A percentile compares a stretch with the other conserved stretches of the same genome.
Evolutionary conservation across 2,329 filamentous ascomycete genomes (phyloP).

Genomic region (Pseudogymnoascus sp.): DNA sequence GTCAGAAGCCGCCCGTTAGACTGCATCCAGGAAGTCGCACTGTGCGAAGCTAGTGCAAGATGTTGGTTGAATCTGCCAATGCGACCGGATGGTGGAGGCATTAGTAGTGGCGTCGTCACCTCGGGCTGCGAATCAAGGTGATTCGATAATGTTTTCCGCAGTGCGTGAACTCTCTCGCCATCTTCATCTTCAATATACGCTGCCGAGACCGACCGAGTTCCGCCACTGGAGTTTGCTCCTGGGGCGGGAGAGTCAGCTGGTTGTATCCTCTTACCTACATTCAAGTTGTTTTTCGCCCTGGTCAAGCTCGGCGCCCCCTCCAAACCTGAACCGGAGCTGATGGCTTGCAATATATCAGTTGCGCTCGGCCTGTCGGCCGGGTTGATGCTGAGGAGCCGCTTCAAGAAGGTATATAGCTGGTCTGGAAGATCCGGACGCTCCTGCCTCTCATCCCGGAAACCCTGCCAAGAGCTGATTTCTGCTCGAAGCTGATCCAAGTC

Average conservation of each 20-base stretch:
- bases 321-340: slow-evolving; percentile 18
- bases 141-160: not conserved
- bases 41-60: slow-evolving; percentile 30
- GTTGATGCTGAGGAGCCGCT: slow-evolving; percentile 69
- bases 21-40: slow-evolving; percentile 25
- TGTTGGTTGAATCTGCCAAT: slow-evolving; percentile 25
- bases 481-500: slow-evolving; percentile 76
- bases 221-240: slow-evolving; percentile 20
- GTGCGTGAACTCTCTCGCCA: slow-evolving; percentile 2
- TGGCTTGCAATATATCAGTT: slow-evolving; percentile 62
- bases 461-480: slow-evolving; percentile 82
- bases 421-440: slow-evolving; percentile 76
- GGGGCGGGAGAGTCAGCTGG: slow-evolving; percentile 26
- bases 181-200: slow-evolving; percentile 26
- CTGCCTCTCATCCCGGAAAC: slow-evolving; percentile 71
- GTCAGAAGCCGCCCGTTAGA: slow-evolving; percentile 29
- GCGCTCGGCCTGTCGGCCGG: slow-evolving; percentile 74
- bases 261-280: slow-evolving; percentile 24
- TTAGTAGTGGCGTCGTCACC: slow-evolving; percentile 30
- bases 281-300: not conserved
- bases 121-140: not conserved
- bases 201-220: slow-evolving; percentile 21
- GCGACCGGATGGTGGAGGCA: slow-evolving; percentile 32
- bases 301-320: not conserved
- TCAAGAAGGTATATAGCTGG: slow-evolving; percentile 77